Evolutionary conservation across 2,329 filamentous ascomycete genomes (phyloP).

Genomic region (Geoglossum cookeanum): DNA sequence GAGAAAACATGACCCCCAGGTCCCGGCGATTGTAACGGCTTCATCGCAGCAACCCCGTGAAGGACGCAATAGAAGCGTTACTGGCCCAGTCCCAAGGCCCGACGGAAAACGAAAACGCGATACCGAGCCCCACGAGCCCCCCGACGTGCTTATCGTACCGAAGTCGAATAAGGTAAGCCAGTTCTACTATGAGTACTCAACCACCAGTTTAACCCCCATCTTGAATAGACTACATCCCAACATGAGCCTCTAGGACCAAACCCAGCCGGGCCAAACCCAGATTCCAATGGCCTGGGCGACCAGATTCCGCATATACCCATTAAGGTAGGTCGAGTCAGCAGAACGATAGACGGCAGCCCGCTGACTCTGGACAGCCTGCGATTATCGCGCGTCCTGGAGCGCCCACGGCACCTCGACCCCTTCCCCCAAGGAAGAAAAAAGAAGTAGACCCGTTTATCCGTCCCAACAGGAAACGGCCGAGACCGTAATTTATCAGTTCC

Average conservation of each 20-base stretch:
- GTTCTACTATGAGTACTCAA: background rate
- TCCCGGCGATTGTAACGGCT: conserved; percentile 18
- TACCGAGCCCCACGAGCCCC: conserved; percentile 6
- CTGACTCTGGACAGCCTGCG: background rate
- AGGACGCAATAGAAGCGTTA: background rate
- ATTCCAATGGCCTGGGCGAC: background rate
- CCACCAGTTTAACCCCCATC: conserved; percentile 1
- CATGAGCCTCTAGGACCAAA: background rate
- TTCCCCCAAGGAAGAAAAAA: conserved; percentile 8
- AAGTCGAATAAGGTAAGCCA: conserved; percentile 1
- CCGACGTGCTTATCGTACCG: conserved; percentile 1
- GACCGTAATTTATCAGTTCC: background rate
- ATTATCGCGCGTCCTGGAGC: background rate
- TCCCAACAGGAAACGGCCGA: conserved; percentile 7
- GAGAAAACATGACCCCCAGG: conserved; percentile 23
- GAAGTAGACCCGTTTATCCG: conserved; percentile 11
- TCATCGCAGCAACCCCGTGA: background rate
- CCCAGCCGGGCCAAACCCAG: background rate
- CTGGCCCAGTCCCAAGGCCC: background rate
- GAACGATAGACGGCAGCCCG: background rate
- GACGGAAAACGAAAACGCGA: conserved; percentile 10
- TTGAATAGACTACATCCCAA: background rate
- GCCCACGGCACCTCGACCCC: conserved; percentile 5
- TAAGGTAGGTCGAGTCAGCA: background rate
- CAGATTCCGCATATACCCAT: background rate